These are phyloP conservation scores for Moricandia arvensis DNA, from an alignment of 345 rosid species.

Conservation along the genomic window DNA sequence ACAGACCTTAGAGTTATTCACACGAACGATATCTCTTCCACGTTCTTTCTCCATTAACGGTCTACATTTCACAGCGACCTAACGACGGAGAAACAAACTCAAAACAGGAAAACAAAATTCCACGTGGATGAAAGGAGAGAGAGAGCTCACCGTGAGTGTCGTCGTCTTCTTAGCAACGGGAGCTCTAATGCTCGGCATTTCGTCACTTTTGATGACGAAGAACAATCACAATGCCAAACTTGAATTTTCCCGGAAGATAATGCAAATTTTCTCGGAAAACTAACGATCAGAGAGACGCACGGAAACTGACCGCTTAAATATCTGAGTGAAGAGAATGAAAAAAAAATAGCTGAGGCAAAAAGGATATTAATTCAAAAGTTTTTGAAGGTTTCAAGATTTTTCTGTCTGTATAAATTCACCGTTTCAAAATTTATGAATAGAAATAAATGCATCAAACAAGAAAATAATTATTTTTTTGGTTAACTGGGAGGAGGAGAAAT, in stretches of 20 bases:
- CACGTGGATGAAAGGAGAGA: background rate
- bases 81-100: background rate
- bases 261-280: constrained; percentile 25
- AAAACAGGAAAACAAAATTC: background rate
- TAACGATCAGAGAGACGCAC: constrained; percentile 16
- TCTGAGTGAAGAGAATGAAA: constrained; percentile 16
- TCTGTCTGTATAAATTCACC: constrained; percentile 29
- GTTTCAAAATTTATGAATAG: constrained; percentile 34
- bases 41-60: constrained; percentile 60
- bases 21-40: constrained; percentile 77
- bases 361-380: constrained; percentile 21
- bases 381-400: constrained; percentile 30
- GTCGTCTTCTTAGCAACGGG: constrained; percentile 62
- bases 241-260: background rate
- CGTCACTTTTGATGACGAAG: background rate
- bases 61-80: constrained; percentile 94
- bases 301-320: constrained; percentile 7
- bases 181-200: constrained; percentile 70
- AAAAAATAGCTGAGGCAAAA: constrained; percentile 17
- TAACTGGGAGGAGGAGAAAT: background rate
- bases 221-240: background rate
- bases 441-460: constrained; percentile 26
- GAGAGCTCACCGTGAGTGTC: constrained; percentile 58
- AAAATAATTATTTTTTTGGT: background rate
- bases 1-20: constrained; percentile 55